Conservation (phyloP, 2,329 filamentous ascomycete genomes). For the Metarhizium rileyi region DNA sequence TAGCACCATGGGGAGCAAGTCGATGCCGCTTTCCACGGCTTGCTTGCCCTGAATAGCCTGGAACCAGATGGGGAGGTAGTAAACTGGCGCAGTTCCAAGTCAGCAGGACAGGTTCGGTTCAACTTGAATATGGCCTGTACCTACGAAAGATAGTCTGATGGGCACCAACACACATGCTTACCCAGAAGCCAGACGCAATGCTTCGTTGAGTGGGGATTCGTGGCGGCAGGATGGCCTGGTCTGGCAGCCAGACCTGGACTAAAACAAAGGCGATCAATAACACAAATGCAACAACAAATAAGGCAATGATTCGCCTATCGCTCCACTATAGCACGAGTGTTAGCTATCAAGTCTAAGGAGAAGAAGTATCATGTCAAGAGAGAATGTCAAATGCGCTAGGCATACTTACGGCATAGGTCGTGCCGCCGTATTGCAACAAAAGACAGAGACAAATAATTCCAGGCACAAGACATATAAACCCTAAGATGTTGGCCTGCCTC, state of each 20-base stretch:
- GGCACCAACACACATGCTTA: conserved; percentile 14
- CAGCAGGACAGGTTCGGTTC: conserved; percentile 27
- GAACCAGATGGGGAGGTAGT: conserved; percentile 41
- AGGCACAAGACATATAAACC: conserved; percentile 36
- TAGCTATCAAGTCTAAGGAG: neutral
- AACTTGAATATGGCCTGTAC: conserved; percentile 4
- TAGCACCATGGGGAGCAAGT: conserved; percentile 14
- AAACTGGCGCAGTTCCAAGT: conserved; percentile 24
- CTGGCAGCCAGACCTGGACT: conserved; percentile 22
- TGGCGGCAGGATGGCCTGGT: conserved; percentile 28
- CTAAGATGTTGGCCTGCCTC: conserved; percentile 40
- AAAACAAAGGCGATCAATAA: conserved; percentile 30
- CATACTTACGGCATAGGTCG: conserved; percentile 16
- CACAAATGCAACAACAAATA: conserved; percentile 29
- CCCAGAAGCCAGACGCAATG: conserved; percentile 24
- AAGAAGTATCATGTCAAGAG: neutral
- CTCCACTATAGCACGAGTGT: conserved; percentile 23
- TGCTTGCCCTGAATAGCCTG: conserved; percentile 29
- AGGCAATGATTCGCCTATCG: conserved; percentile 30
- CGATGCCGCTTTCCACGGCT: conserved; percentile 15
- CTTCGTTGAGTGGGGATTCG: conserved; percentile 30
- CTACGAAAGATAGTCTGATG: conserved; percentile 12
- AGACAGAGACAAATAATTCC: conserved; percentile 34
- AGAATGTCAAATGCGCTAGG: neutral
- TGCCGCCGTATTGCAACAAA: conserved; percentile 36